Conservation (phyloP, 176 grass and related monocot species). For the Paspalum vaginatum region DNA sequence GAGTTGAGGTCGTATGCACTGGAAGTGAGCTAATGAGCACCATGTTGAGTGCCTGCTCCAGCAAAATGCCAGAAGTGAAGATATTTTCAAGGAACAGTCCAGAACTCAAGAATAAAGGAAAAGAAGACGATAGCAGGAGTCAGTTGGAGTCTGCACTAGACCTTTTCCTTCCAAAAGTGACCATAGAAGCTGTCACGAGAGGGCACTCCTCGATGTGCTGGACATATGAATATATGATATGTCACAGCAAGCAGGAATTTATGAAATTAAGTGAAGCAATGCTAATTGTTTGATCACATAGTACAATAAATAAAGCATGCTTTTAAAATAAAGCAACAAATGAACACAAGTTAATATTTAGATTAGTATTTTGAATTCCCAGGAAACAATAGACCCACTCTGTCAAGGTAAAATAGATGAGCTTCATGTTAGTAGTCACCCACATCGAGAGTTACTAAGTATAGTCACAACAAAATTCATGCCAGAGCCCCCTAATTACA, state of each 20-base stretch:
- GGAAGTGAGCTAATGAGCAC: conserved; percentile 59
- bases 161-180: not conserved
- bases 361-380: conserved; percentile 12
- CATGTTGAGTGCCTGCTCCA: conserved; percentile 76
- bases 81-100: not conserved
- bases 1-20: conserved; percentile 84
- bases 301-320: not conserved
- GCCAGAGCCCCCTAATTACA: conserved; percentile 32
- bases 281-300: not conserved
- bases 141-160: not conserved
- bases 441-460: conserved; percentile 31
- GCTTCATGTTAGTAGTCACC: conserved; percentile 24
- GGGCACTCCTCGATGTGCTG: not conserved
- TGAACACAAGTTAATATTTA: not conserved
- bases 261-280: not conserved
- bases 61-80: not conserved
- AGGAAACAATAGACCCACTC: not conserved
- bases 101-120: not conserved
- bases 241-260: not conserved
- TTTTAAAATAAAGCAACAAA: conserved; percentile 13
- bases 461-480: conserved; percentile 39
- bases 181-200: not conserved
- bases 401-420: conserved; percentile 11
- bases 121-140: not conserved
- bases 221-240: no score